Percentiles rank a stretch among this genome's conserved stretches.
phyloP scores from a whole-genome alignment of 2,329 filamentous ascomycete species.

The Sporothrix protearum region DNA sequence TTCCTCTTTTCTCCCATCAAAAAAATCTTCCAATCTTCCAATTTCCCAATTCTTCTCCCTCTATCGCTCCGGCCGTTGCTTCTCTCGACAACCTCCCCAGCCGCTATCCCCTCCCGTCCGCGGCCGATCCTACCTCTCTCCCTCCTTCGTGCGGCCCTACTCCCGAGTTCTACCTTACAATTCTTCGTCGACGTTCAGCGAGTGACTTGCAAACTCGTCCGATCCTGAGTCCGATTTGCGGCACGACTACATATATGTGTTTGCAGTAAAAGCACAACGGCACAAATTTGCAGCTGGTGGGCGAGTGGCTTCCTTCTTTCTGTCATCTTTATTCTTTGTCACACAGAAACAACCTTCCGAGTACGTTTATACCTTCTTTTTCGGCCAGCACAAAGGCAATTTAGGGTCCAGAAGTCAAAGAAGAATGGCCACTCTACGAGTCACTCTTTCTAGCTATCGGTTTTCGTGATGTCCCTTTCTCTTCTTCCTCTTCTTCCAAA shows the following conservation, averaged over 20 bases:
- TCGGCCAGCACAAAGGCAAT: background rate
- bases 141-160: background rate
- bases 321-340: background rate
- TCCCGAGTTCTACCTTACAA: background rate
- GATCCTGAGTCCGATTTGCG: background rate
- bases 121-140: background rate
- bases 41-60: background rate
- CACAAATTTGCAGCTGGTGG: background rate
- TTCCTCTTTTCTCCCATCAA: slow-evolving; percentile 2
- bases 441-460: background rate
- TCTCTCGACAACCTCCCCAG: background rate
- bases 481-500: background rate
- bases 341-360: background rate
- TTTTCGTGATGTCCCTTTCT: background rate
- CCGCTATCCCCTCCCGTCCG: background rate
- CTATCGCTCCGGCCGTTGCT: background rate
- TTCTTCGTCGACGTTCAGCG: background rate
- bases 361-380: background rate
- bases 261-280: slow-evolving; percentile 1
- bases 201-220: background rate
- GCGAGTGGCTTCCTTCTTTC: background rate
- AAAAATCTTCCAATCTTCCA: slow-evolving; percentile 15
- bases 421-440: background rate
- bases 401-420: background rate
- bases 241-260: slow-evolving; percentile 10